A percentile compares a stretch with the other conserved stretches of the same genome.
These are phyloP conservation scores for Venturia aucupariae DNA, from an alignment of 2,329 filamentous ascomycete genomes.

Conservation along the genomic window DNA sequence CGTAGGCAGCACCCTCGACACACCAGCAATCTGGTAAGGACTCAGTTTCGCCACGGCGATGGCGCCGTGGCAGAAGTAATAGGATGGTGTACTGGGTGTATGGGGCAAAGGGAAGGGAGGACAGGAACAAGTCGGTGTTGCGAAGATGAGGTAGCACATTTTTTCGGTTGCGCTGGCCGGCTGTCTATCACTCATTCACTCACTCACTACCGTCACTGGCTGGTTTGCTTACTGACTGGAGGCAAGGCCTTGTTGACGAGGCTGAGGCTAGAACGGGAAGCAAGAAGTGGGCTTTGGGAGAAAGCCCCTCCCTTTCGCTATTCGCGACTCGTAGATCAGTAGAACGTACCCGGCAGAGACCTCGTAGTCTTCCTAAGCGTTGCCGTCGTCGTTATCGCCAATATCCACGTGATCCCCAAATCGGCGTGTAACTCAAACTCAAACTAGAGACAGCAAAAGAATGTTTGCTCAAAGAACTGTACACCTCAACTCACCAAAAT, in stretches of 20 bases:
- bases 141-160: slow-evolving; percentile 11
- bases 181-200: too few relatives aligned
- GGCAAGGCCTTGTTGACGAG: too few relatives aligned
- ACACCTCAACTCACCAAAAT: not conserved
- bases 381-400: not conserved
- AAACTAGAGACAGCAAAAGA: not conserved
- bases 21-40: not conserved
- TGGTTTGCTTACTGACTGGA: too few relatives aligned
- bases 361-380: too few relatives aligned
- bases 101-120: slow-evolving; percentile 9
- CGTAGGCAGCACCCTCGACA: not conserved
- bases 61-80: slow-evolving; percentile 4
- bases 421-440: not conserved
- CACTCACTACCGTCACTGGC: too few relatives aligned
- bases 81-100: not conserved
- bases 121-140: slow-evolving; percentile 5
- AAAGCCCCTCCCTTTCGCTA: too few relatives aligned
- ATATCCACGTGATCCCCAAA: not conserved
- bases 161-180: not conserved
- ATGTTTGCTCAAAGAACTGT: not conserved
- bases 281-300: too few relatives aligned
- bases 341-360: too few relatives aligned
- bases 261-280: too few relatives aligned
- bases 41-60: not conserved
- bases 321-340: too few relatives aligned